Conservation (phyloP, 176 grass and related monocot genomes). For the Oryza glumipatula region DNA sequence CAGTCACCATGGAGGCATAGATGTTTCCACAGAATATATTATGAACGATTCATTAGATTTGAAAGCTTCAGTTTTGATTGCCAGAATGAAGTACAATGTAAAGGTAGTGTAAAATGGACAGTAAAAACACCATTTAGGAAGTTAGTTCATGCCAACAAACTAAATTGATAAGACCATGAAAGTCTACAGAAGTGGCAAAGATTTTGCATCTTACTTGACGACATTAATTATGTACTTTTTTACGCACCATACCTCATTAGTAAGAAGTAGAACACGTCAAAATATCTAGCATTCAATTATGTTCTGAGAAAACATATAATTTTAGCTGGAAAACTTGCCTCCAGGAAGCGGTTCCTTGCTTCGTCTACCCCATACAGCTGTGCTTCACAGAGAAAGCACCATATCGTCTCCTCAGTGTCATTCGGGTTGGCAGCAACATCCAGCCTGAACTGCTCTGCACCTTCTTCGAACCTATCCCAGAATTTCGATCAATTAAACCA, state of each 20-base stretch:
- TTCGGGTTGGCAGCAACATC: constrained; percentile 82
- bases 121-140: neutral
- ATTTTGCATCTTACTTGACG: neutral
- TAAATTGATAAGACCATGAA: neutral
- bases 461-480: constrained; percentile 69
- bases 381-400: constrained; percentile 91
- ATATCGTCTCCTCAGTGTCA: constrained; percentile 85
- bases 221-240: neutral
- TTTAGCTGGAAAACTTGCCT: constrained; percentile 47
- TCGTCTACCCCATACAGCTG: constrained; percentile 60
- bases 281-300: neutral
- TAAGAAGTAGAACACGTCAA: neutral
- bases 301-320: neutral
- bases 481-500: neutral
- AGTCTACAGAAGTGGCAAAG: neutral
- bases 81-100: no score
- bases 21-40: neutral
- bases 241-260: neutral
- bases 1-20: neutral
- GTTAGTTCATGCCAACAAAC: neutral
- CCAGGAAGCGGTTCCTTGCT: constrained; percentile 79
- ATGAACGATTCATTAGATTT: neutral
- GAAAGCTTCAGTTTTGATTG: neutral
- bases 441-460: constrained; percentile 84
- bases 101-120: neutral